Base-by-base conservation (phyloP, 352 stramenopile species). In the Plasmopara halstedii region DNA sequence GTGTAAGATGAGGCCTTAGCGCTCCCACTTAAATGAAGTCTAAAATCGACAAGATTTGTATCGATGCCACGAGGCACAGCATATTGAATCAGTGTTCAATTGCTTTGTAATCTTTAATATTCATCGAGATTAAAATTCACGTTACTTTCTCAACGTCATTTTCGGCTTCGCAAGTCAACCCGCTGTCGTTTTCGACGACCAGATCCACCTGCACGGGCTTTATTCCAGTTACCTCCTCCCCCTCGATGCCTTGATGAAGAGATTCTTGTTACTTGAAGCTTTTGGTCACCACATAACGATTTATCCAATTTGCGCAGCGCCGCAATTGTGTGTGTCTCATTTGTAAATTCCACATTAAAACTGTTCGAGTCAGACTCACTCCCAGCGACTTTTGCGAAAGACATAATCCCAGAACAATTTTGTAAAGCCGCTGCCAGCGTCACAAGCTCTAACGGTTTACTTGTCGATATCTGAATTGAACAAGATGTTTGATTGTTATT, bases 161-260 rank as follows among this genome's bases (percentile, higher is more conserved):
- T 72, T n/a, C 62, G 57, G 40, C 46, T 64, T 22, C 72, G 63
- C 18, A 50, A 58, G 40, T 86, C 77, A 20, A 88, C 47, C 26
- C 77, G 73, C 50, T 88, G 77, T 21, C 77, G 62, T 53, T 88
- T 88, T 20, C 77, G 72, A 41, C 70, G 70, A 22, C 77, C 72
- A 17, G 74, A 65, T 0, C 48, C n/a, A 17, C 31, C 64, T 7
- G 58, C 43, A 2, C 68, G 60, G 11, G 46, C 14, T 46, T 69
- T 69, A 2, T 55, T 50, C 3, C 58, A 49, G 33, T 48, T 53
- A 21, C 39, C 47, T 53, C 33, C 25, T 20, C 50, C 35, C 18
- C 37, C 46, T 56, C 59, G 56, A 31, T 56, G 47, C 27, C 26
- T 63, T 17, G 36, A 53, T 33, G 48, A 51, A 31, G 37, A 48